phyloP scores from a whole-genome alignment of 345 rosid genomes.

The Reutealis trisperma region DNA sequence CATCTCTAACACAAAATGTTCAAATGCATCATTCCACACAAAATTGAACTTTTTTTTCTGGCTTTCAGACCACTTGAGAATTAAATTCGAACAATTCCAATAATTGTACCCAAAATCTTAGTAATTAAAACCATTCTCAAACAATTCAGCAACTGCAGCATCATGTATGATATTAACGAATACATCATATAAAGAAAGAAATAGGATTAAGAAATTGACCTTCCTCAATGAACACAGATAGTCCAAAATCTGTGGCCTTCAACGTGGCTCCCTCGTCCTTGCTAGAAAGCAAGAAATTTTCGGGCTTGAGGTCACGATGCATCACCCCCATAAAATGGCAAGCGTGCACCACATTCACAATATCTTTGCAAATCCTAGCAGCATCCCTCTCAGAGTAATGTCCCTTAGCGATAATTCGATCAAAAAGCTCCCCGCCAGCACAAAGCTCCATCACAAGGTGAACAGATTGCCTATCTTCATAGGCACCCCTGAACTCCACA shows the following conservation, averaged over 20 bases:
- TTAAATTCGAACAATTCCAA: background rate
- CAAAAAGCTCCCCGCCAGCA: slow-evolving; percentile 93
- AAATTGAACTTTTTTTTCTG: too few relatives aligned
- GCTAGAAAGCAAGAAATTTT: slow-evolving; percentile 76
- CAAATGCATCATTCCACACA: background rate
- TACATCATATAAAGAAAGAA: too few relatives aligned
- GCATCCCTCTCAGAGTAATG: slow-evolving; percentile 84
- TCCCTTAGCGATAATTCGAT: slow-evolving; percentile 66
- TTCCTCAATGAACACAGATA: slow-evolving; percentile 83
- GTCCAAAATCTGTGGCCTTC: slow-evolving; percentile 85
- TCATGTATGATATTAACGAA: background rate
- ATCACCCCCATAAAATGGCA: slow-evolving; percentile 91
- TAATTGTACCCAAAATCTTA: background rate
- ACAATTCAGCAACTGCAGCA: background rate
- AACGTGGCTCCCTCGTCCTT: slow-evolving; percentile 62
- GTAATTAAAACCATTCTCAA: background rate
- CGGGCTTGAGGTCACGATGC: slow-evolving; percentile 91
- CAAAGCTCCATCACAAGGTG: slow-evolving; percentile 93
- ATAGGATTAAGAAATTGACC: slow-evolving; percentile 37
- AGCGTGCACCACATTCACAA: slow-evolving; percentile 74
- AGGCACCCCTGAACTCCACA: slow-evolving; percentile 76
- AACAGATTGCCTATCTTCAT: slow-evolving; percentile 73
- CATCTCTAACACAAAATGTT: background rate
- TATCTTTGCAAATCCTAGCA: slow-evolving; percentile 54
- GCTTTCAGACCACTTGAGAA: background rate